phyloP scores from a whole-genome alignment of 495 filamentous ascomycete species.

The Thermothielavioides terrestris region DNA sequence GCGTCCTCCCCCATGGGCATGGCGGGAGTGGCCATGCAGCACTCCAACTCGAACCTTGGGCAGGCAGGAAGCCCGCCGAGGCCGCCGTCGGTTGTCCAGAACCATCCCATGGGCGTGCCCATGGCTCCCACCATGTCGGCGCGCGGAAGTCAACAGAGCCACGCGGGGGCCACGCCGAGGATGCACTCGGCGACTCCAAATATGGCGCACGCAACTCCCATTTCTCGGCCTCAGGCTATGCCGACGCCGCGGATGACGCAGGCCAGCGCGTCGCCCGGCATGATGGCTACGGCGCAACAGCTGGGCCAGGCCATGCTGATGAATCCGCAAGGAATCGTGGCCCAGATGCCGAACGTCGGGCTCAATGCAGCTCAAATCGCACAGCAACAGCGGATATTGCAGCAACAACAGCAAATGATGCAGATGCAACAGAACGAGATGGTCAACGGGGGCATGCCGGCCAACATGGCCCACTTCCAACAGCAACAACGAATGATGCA shows the following conservation, averaged over 20 bases:
- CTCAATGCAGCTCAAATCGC: conserved; percentile 31
- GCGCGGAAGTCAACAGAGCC: conserved; percentile 71
- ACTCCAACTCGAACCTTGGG: conserved; percentile 69
- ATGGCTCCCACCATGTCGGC: conserved; percentile 66
- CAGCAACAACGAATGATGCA: conserved; percentile 24
- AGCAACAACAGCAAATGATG: conserved; percentile 33
- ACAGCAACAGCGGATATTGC: conserved; percentile 49
- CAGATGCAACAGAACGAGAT: conserved; percentile 31
- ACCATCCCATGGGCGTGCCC: conserved; percentile 53
- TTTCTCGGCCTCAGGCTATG: conserved; percentile 56
- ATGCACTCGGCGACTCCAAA: conserved; percentile 73
- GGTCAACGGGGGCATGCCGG: conserved; percentile 21
- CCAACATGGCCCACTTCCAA: conserved; percentile 27
- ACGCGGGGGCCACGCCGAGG: conserved; percentile 68
- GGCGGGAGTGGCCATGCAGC: conserved; percentile 62
- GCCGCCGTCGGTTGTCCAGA: conserved; percentile 68
- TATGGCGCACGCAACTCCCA: conserved; percentile 62
- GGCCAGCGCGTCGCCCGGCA: conserved; percentile 54
- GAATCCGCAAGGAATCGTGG: conserved; percentile 38
- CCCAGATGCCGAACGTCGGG: conserved; percentile 23
- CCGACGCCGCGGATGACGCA: conserved; percentile 66
- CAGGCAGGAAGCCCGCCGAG: conserved; percentile 57
- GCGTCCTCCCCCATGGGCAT: conserved; percentile 69
- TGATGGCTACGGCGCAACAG: conserved; percentile 44
- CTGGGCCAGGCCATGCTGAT: conserved; percentile 45